phyloP scores from a whole-genome alignment of 257 asterid species.

The Ligustrum vulgare region DNA sequence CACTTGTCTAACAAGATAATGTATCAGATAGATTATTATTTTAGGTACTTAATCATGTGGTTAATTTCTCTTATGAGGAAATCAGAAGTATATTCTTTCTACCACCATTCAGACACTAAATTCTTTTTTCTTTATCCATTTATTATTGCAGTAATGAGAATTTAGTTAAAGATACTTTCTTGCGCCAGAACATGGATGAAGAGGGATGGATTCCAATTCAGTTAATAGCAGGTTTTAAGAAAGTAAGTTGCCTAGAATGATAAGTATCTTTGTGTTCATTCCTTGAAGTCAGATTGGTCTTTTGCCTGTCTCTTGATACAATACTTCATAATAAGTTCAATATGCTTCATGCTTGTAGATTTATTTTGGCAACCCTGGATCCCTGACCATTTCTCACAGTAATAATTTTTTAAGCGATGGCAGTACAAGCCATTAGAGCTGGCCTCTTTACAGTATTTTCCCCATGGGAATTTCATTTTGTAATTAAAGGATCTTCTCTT shows the following conservation, averaged over 20 bases:
- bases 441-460: neutral
- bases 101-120: neutral
- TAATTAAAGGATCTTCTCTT: neutral
- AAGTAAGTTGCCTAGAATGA: slow-evolving; percentile 34
- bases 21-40: slow-evolving; percentile 71
- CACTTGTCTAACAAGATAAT: slow-evolving; percentile 51
- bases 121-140: neutral
- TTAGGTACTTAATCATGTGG: slow-evolving; percentile 44
- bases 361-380: neutral
- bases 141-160: slow-evolving; percentile 56
- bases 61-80: neutral
- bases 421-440: neutral
- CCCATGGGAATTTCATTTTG: neutral
- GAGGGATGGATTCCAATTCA: slow-evolving; percentile 75
- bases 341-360: neutral
- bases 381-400: neutral
- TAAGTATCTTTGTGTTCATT: neutral
- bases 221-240: slow-evolving; percentile 69
- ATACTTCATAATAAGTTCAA: neutral
- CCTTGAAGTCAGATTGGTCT: neutral
- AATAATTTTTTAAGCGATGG: neutral
- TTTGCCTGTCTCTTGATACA: neutral
- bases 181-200: slow-evolving; percentile 66
- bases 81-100: neutral
- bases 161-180: slow-evolving; percentile 55